Base-by-base conservation (phyloP, 148 eudicot genomes). In the Nepenthes gracilis region DNA sequence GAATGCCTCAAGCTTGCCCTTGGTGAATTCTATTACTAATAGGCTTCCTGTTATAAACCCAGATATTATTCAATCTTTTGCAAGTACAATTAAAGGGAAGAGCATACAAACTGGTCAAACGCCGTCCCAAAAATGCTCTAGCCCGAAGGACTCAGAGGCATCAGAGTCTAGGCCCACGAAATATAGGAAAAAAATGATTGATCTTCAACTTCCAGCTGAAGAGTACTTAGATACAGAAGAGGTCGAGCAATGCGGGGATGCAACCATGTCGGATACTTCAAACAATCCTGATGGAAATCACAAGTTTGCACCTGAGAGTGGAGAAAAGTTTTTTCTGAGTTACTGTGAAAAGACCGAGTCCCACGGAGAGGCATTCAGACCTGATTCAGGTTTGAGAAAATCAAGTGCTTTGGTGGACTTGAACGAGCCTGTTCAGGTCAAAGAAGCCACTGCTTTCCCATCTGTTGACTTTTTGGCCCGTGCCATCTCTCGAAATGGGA, bases 201-300 rank as follows among this genome's bases (percentile, higher is more conserved):
- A 86, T 82, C 88, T 88, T 63, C 76, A 84, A 70, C 86, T 82
- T 43, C 87, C 95, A 58, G 88, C 87, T 53, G 94, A 85, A 58
- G 82, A 85, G 59, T 81, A 82, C 60, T 74, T 85, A 63, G 90
- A 82, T 54, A 68, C 79, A 2, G 94, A 85, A 50, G 90, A 83
- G 63, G 79, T 62, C 43, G 77, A 81, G 62, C 80, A 73, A 50
- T 63, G 63, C 35, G 68, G 54, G 10, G 64, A 66, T 14, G 64
- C 60, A 37, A 78, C 72, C 36, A 53, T 50, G 14, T 67, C 69
- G 47, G 68, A 64, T 47, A 57, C n/a, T 60, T 40, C 61, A 14
- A 70, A 66, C 38, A 43, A 54, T 10, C 69, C 63, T 2, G 60
- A 59, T 37, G 62, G 60, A 61, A 55, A 69, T 69, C 61, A 55